Percentiles rank a stretch among this genome's conserved stretches.
Evolutionary conservation across 805 yeast species (phyloP).

Genomic region (Ascoidea asiatica): DNA sequence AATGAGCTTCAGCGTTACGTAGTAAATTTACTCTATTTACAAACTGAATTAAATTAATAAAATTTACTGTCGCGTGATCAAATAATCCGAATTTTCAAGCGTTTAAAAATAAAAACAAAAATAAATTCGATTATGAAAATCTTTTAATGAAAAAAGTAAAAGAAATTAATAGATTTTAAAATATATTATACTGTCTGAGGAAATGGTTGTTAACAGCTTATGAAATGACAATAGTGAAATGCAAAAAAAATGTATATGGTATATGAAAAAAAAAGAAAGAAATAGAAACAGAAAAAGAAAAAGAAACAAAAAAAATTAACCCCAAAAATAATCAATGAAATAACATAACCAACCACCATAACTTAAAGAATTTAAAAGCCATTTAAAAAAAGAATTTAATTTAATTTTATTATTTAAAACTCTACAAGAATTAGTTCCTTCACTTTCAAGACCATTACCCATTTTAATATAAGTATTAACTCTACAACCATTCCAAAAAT

Average conservation of each 20-base stretch:
- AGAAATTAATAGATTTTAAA: too few species aligned
- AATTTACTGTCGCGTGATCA: neutral
- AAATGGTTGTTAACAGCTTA: too few species aligned
- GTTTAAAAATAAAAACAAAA: too few species aligned
- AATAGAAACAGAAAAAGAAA: too few species aligned
- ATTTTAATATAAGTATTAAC: conserved; percentile 58
- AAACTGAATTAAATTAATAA: neutral
- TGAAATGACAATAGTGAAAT: too few species aligned
- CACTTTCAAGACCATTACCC: conserved; percentile 84
- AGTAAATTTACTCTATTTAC: neutral
- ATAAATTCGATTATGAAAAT: too few species aligned
- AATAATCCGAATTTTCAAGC: neutral
- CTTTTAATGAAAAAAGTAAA: too few species aligned
- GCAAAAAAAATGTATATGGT: too few species aligned
- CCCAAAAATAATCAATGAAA: conserved; percentile 35
- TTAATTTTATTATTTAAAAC: conserved; percentile 41
- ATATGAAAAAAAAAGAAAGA: too few species aligned
- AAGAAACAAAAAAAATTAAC: too few species aligned
- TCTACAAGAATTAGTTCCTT: conserved; percentile 73
- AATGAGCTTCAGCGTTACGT: neutral
- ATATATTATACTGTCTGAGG: too few species aligned
- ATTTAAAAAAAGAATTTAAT: conserved; percentile 27
- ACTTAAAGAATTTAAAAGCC: conserved; percentile 32
- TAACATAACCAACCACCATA: conserved; percentile 55
- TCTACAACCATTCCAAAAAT: conserved; percentile 71